Conservation (phyloP, 139 green algal genomes). For the Coelastrella sp. region DNA sequence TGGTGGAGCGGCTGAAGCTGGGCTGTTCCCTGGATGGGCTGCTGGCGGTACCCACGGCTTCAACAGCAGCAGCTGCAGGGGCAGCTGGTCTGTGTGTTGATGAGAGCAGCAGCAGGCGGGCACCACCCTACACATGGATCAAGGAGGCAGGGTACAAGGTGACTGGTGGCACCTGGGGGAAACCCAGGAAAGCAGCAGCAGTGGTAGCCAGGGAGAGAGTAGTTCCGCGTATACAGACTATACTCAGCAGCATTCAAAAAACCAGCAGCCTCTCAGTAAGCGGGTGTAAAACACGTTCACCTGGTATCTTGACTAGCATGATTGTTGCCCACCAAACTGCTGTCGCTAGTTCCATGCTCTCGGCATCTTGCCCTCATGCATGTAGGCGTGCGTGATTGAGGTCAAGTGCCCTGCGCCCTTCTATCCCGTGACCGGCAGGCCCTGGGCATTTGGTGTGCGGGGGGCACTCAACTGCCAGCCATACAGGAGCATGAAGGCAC, state of each 20-base stretch:
- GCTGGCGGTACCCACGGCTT: neutral
- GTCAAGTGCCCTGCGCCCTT: conserved; percentile 31
- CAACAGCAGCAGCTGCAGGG: conserved; percentile 12
- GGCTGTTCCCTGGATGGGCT: conserved; percentile 30
- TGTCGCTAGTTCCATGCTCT: too few relatives aligned
- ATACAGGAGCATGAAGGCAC: conserved; percentile 24
- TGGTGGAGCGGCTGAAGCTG: neutral
- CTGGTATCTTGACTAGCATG: too few relatives aligned
- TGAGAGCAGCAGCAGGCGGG: neutral
- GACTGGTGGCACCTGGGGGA: neutral
- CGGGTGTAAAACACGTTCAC: too few relatives aligned
- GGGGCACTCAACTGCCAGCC: neutral
- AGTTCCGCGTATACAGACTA: too few relatives aligned
- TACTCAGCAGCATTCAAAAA: too few relatives aligned
- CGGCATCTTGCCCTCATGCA: neutral
- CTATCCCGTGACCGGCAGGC: neutral
- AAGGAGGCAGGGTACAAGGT: conserved; percentile 9
- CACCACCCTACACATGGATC: conserved; percentile 9
- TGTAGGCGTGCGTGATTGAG: neutral
- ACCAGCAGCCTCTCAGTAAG: too few relatives aligned
- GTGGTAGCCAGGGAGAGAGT: too few relatives aligned
- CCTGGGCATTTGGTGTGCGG: conserved; percentile 14
- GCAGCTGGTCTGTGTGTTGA: neutral
- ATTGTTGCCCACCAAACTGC: too few relatives aligned
- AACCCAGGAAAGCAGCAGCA: too few relatives aligned